Percentiles rank a stretch among this genome's conserved stretches.
Conservation (phyloP, 108 stramenopile genomes). For the Skeletonema tropicum region DNA sequence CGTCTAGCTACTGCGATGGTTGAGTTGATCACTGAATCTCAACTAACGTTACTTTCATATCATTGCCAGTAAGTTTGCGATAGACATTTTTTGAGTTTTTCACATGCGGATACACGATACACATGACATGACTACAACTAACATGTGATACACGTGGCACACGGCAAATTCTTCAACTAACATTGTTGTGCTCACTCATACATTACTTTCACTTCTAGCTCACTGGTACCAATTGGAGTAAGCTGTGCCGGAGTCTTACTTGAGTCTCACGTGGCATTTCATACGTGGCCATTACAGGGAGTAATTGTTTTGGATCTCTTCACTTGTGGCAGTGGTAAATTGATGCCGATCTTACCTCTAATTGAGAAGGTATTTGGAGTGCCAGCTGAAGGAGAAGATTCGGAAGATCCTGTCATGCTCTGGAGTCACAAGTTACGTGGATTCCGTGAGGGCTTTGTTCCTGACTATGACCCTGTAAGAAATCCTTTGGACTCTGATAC, state of each 20-base stretch:
- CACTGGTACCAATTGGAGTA: slow-evolving; percentile 61
- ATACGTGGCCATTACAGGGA: slow-evolving; percentile 85
- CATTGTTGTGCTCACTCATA: neutral
- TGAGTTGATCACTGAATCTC: slow-evolving; percentile 61
- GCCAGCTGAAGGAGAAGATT: slow-evolving; percentile 13
- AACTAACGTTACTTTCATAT: slow-evolving; percentile 74
- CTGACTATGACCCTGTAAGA: slow-evolving; percentile 9
- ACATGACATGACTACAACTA: slow-evolving; percentile 52
- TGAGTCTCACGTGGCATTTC: slow-evolving; percentile 52
- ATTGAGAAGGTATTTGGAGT: slow-evolving; percentile 65
- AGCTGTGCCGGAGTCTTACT: slow-evolving; percentile 65
- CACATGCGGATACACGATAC: slow-evolving; percentile 76
- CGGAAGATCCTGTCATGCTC: slow-evolving; percentile 36
- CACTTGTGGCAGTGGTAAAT: slow-evolving; percentile 63
- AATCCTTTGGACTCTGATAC: neutral
- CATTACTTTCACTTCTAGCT: neutral
- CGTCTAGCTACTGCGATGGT: slow-evolving; percentile 71
- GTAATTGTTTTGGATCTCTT: slow-evolving; percentile 82
- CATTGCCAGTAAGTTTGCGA: slow-evolving; percentile 74
- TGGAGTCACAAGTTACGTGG: slow-evolving; percentile 81
- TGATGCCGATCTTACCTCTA: slow-evolving; percentile 62
- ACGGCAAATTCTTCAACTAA: slow-evolving; percentile 6
- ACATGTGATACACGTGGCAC: no score
- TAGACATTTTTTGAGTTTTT: slow-evolving; percentile 76
- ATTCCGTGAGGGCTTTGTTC: slow-evolving; percentile 49